Base-by-base conservation (phyloP, 2,329 filamentous ascomycete genomes). In the Trichothecium roseum region DNA sequence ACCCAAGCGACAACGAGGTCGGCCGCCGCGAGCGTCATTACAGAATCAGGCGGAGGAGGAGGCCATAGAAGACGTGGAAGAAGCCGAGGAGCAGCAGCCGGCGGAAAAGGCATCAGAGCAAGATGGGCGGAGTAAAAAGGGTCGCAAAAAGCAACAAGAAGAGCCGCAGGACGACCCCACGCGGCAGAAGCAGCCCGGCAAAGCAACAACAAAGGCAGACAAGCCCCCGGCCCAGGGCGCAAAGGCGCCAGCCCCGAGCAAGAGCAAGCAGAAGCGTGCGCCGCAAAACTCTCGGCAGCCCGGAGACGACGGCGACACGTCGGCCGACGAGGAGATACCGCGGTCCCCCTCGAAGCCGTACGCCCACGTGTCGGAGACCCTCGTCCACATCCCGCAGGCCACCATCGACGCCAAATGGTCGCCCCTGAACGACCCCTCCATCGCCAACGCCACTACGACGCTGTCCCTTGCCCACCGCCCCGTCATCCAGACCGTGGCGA, bases 361-460 rank as follows among this genome's bases (percentile, higher is more conserved):
- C 50, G 63, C 65, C 30, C 68, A 73, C 44, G 56, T 80, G 33
- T 60, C 64, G 6, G 55, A 71, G 12, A 62, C 62, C 20, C 68
- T 62, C 10, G 68, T 65, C 26, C 63, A 62, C 29, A 62, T 85
- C 30, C 72, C 76, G n/a, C 72, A 69, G 41, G 68, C 71, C 18
- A 71, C 67, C 27, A 81, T 93, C 39, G 69, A 81, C 29, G 60
- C 78, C 29, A 84, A 81, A 50, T 86, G 81, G 81, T 60, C 64
- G 3, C 63, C 72, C 5, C 63, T 84, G 5, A 64, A 72, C 4
- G 52, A 59, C 6, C 55, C 64, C 17, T 72, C 78, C 29, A 56
- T 81, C 37, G 59, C 68, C 7, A 68, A 68, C 35, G 64, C 80
- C n/a, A 59, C 64, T 14, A 53, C 61, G 13, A 63, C 83, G 18